Percentiles rank a stretch among this genome's conserved stretches.
Evolutionary conservation across 805 yeast genomes (phyloP).

Genomic region (Lachancea nothofagi): DNA sequence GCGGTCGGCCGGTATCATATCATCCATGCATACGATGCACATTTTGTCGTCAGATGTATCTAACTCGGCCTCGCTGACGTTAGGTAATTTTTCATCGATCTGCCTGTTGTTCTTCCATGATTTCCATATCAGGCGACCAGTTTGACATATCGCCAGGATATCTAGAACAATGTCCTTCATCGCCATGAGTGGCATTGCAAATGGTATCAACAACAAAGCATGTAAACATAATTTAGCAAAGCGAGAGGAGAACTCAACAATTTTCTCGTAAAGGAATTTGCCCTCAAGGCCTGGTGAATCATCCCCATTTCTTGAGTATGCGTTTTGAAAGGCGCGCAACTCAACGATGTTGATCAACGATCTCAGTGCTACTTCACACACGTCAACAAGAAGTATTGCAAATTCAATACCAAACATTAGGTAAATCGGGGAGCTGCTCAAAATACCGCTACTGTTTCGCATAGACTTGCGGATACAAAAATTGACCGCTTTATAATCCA

Average conservation of each 20-base stretch:
- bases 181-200: slow-evolving; percentile 41
- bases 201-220: slow-evolving; percentile 43
- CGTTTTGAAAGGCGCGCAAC: slow-evolving; percentile 21
- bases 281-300: slow-evolving; percentile 54
- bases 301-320: slow-evolving; percentile 39
- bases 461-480: slow-evolving; percentile 40
- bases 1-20: slow-evolving; percentile 48
- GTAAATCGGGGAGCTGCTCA: slow-evolving; percentile 45
- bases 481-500: slow-evolving; percentile 50
- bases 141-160: slow-evolving; percentile 29
- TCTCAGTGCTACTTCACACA: slow-evolving; percentile 31
- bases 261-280: slow-evolving; percentile 53
- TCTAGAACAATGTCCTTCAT: slow-evolving; percentile 46
- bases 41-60: slow-evolving; percentile 52
- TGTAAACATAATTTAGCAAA: slow-evolving; percentile 42
- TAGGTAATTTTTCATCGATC: slow-evolving; percentile 55
- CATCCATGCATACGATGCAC: slow-evolving; percentile 91
- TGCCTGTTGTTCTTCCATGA: slow-evolving; percentile 46
- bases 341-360: slow-evolving; percentile 46
- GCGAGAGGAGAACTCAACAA: slow-evolving; percentile 49
- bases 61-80: slow-evolving; percentile 61
- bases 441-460: slow-evolving; percentile 32
- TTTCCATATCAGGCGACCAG: slow-evolving; percentile 35
- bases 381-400: slow-evolving; percentile 54
- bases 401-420: slow-evolving; percentile 73